A percentile compares a stretch with the other conserved stretches of the same genome.
phyloP scores from a whole-genome alignment of 192 early-diverging fungal species.

The Podila verticillata region DNA sequence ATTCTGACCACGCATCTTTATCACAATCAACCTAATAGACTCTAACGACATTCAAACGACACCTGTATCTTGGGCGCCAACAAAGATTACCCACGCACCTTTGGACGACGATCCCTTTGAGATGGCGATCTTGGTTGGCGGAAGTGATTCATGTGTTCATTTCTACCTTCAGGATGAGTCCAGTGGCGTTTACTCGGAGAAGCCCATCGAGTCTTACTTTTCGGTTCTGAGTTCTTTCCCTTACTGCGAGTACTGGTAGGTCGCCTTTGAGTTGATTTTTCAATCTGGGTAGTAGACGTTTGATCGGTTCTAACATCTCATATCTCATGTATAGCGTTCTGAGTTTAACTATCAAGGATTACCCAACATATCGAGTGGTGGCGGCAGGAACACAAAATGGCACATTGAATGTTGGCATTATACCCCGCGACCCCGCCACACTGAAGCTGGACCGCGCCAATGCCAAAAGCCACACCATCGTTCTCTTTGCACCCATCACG shows the following conservation, averaged over 20 bases:
- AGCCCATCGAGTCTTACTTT: conserved; percentile 12
- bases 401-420: conserved; percentile 34
- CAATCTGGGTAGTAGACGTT: no score
- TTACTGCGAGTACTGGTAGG: conserved; percentile 49
- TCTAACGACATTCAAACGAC: conserved; percentile 36
- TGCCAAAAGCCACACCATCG: conserved; percentile 31
- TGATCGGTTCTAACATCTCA: no score
- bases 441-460: conserved; percentile 18
- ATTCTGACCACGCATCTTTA: neutral
- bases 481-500: conserved; percentile 48
- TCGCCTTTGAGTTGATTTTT: no score
- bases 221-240: conserved; percentile 30
- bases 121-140: conserved; percentile 41
- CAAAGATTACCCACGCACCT: conserved; percentile 39
- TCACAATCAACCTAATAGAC: neutral
- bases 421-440: conserved; percentile 28
- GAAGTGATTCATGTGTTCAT: conserved; percentile 45
- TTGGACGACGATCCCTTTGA: conserved; percentile 44
- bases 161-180: conserved; percentile 25
- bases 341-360: conserved; percentile 42
- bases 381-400: conserved; percentile 50
- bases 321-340: conserved; percentile 13
- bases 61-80: conserved; percentile 39
- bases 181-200: conserved; percentile 6
- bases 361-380: conserved; percentile 24